These are phyloP conservation scores for Aspergillus awamori DNA, from an alignment of 2,329 filamentous ascomycete species.

Conservation along the genomic window DNA sequence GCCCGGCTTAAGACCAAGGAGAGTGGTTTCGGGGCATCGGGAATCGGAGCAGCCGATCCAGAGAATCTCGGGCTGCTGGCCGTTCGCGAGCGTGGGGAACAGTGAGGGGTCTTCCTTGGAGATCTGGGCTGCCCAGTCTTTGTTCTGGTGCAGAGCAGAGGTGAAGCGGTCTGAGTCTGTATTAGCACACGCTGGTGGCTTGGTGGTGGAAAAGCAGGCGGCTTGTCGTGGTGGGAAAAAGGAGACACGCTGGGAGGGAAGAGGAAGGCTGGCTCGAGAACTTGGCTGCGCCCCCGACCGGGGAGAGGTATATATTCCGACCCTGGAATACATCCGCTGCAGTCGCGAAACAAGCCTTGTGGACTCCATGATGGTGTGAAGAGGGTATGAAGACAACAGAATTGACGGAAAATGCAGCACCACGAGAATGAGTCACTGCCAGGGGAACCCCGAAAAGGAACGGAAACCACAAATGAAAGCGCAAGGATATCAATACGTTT, in stretches of 20 bases:
- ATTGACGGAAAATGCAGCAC: background rate
- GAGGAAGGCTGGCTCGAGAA: background rate
- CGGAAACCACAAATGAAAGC: background rate
- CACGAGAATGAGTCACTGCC: background rate
- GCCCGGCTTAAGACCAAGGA: conserved; percentile 76
- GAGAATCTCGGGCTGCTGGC: conserved; percentile 66
- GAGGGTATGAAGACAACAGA: background rate
- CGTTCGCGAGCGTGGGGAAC: conserved; percentile 68
- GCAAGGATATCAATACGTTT: background rate
- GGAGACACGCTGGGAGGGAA: background rate
- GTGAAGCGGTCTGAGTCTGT: conserved; percentile 58
- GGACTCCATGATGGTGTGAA: conserved; percentile 21
- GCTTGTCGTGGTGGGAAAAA: conserved; percentile 11
- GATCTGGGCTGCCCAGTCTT: conserved; percentile 69
- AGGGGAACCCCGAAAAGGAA: background rate
- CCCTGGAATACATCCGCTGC: background rate
- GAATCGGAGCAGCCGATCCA: conserved; percentile 90
- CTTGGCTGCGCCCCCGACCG: conserved; percentile 2
- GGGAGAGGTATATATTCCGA: too few species aligned
- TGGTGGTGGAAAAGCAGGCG: conserved; percentile 26
- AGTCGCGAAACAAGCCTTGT: conserved; percentile 25
- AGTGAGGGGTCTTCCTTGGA: conserved; percentile 68
- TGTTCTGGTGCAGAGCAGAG: conserved; percentile 68
- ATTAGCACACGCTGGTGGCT: conserved; percentile 23
- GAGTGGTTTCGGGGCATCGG: conserved; percentile 79